Base-by-base conservation (phyloP, 1,284 basidiomycete species). In the Cryptococcus amylolentus region DNA sequence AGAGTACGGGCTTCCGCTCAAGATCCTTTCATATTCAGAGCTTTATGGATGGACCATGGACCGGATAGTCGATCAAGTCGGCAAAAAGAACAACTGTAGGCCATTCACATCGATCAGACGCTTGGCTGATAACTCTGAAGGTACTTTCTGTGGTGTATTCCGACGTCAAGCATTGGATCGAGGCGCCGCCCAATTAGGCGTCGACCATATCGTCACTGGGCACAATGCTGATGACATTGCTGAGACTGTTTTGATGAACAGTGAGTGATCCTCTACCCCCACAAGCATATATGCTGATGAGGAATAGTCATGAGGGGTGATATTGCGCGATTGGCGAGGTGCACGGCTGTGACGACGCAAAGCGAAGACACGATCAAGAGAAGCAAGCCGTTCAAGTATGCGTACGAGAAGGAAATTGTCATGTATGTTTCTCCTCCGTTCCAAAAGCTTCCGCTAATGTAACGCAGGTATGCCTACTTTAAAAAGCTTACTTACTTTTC, bases 11-110 rank as follows among this genome's bases (percentile, higher is more conserved):
- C 87, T 98, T 70, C 94, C 96, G 0, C 84, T 99, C 49, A 97
- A 95, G 79, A 96, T 98, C 58, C 81, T 98, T 13, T 91, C 90
- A 0, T 99, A 99, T 68, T 86, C 91, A 58, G 94, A 98, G 67
- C 83, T 98, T 5, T 99, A 98, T 66, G 95, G 95, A 13, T 98
- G 96, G 96, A 98, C 95, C 1, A 99, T 99, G 95, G 95, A 99
- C 71, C 83, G 86, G 18, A 92, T 99, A 54, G 96, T 99, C 38
- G 84, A 86, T 26, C 87, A 93, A 70, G 86, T 98, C 26, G 95
- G 95, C n/a, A 86, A 86, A 77, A 95, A 94, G 81, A 97, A 97
- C 70, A 99, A 98, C 70, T 99, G 95, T 78, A 54, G 52, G 76
- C 63, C 37, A 3, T 9, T 14, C 16, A n/a, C 31, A 47, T 43